Conservation (phyloP, 495 filamentous ascomycete genomes). For the Copromyces sp. region DNA sequence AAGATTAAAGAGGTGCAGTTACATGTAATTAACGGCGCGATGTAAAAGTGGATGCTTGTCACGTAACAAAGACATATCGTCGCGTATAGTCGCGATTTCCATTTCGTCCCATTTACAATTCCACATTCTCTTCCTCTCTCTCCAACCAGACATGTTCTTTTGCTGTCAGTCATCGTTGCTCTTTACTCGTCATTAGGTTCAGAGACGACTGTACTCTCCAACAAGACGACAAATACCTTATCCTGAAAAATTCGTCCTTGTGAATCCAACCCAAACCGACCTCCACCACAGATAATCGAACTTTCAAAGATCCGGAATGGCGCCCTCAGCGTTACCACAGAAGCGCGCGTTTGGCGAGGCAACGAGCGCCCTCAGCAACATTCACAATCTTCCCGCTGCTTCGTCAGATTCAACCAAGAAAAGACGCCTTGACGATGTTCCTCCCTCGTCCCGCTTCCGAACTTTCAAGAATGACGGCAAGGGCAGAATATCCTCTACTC, state of each 20-base stretch:
- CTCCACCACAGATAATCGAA: not conserved
- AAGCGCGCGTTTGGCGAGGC: conserved; percentile 43
- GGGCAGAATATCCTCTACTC: conserved; percentile 60
- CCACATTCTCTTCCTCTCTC: not conserved
- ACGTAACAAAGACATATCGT: not conserved
- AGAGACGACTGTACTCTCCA: not conserved
- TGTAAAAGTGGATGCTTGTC: not conserved
- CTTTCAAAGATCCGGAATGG: conserved; percentile 20
- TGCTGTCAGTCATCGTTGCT: not conserved
- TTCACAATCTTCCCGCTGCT: conserved; percentile 26
- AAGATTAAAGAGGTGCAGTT: not conserved
- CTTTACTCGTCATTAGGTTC: not conserved
- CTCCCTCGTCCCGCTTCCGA: conserved; percentile 41
- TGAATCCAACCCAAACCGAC: not conserved
- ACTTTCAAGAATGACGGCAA: conserved; percentile 49
- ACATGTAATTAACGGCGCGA: not conserved
- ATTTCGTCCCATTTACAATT: not conserved
- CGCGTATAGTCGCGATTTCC: not conserved
- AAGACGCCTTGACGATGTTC: conserved; percentile 55
- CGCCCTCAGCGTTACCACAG: conserved; percentile 37
- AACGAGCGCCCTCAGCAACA: conserved; percentile 37
- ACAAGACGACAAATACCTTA: not conserved
- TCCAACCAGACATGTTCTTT: not conserved
- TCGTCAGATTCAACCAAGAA: conserved; percentile 48
- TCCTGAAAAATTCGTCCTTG: not conserved